phyloP scores from a whole-genome alignment of 495 filamentous ascomycete genomes.

The Clavariopsis aquatica region DNA sequence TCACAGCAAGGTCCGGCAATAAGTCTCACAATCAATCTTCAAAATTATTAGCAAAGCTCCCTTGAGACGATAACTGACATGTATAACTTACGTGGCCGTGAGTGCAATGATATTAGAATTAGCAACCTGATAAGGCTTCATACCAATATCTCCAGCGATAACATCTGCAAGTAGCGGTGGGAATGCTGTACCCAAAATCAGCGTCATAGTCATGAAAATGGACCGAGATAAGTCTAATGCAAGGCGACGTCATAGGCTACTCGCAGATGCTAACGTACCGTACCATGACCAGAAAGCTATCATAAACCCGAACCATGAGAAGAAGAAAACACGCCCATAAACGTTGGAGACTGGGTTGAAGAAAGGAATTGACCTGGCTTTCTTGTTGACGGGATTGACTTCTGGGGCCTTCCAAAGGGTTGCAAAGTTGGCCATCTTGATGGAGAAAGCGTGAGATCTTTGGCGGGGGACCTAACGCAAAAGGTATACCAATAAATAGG shows the following conservation, averaged over 20 bases:
- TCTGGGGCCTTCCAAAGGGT: slow-evolving; percentile 59
- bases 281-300: slow-evolving; percentile 94
- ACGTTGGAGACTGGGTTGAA: slow-evolving; percentile 72
- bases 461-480: background rate
- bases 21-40: slow-evolving; percentile 76
- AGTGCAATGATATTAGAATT: slow-evolving; percentile 94
- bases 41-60: background rate
- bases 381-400: slow-evolving; percentile 75
- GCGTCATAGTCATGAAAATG: slow-evolving; percentile 7
- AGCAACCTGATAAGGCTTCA: slow-evolving; percentile 70
- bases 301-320: slow-evolving; percentile 95
- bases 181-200: slow-evolving; percentile 44
- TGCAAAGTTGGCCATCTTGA: slow-evolving; percentile 21
- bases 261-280: slow-evolving; percentile 23
- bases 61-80: background rate
- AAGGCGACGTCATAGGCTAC: slow-evolving; percentile 21
- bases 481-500: background rate
- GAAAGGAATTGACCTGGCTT: slow-evolving; percentile 77
- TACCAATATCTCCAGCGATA: slow-evolving; percentile 64
- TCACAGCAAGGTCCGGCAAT: slow-evolving; percentile 83
- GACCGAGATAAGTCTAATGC: slow-evolving; percentile 26
- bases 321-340: slow-evolving; percentile 90
- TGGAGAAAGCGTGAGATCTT: background rate
- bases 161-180: slow-evolving; percentile 45
- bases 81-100: slow-evolving; percentile 72